Base-by-base conservation (phyloP, 2,329 filamentous ascomycete species). In the Diaporthe sp. region DNA sequence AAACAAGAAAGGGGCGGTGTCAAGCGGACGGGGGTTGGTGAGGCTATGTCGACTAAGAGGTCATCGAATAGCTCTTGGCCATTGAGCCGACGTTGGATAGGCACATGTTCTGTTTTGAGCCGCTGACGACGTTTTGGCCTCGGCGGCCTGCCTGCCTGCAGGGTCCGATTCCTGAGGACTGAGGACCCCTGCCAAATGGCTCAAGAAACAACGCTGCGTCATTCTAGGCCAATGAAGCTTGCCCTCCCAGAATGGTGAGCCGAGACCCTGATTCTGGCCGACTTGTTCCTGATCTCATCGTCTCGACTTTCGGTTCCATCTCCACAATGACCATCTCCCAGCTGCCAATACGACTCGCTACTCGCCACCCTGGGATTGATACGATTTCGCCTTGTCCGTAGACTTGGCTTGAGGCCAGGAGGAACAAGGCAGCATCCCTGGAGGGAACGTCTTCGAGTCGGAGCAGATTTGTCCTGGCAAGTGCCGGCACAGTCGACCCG, bases 371-470 rank as follows among this genome's bases (percentile, higher is more conserved):
- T 54, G 64, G 33, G 47, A 22, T 54, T 25, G 47, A 40, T 54
- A 40, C 30, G 47, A 54, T 68, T 68, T 40, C 64, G 33, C 64
- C 45, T 54, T 12, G 45, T 40, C 64, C 33, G 30, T 22, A 15
- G 12, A 35, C 64, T 22, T 67, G 64, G 64, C 64, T 35, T 33
- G 30, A 52, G 28, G 45, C 28, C 28, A 25, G 13, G 33, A 68
- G 45, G 64, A 68, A 22, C 64, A 68, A 68, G 64, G 64, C 64
- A 68, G 47, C 64, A 68, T 19, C 64, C 64, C 64, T 68, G 64
- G 47, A 40, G 17, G n/a, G 17, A 30, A 40, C 33, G 33, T 9
- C 64, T 28, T 68, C 8, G 64, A 52, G 61, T n/a, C 22, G 42
- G 60, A 45, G 61, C 61, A 25, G 33, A 52, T 33, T 45, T n/a